Evolutionary conservation across 208 protist species (phyloP), one percentile per base, ranked within the genome.

Genomic region (Kentomonas sorsogonicus): DNA sequence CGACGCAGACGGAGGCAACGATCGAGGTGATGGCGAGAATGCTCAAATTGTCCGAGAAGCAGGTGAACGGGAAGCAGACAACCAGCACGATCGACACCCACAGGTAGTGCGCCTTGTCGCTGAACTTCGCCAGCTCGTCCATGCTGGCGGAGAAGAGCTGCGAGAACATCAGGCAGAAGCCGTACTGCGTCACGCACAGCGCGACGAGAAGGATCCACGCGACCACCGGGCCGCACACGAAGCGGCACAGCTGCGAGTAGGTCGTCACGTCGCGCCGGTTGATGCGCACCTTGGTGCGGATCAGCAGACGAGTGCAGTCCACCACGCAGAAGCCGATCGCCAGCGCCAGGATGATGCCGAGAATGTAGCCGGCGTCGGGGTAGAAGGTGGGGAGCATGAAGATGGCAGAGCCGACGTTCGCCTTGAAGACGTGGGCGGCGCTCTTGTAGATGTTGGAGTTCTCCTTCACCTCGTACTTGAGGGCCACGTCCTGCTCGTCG

Each of bases 341-440:
- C 4, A 79, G n/a, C 36, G 63, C 58, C 18, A 90, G 43, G 7
- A 90, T 62, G 9, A 65, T 36, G 6, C 64, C 62, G 25, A 84
- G 44, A 6, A 78, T 60, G 71, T 86, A 90, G 29, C 86, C 86
- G 22, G 80, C 45, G 44, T 93, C 77, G 26, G 72, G 53, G 72
- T 93, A 93, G 58, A 84, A 87, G 46, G 76, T 86, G 1, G 83
- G 77, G 3, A 93, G 71, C 34, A 89, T 56, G 63, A 90, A 93
- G 25, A 93, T 76, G 53, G 79, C 86, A 0, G 83, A 78, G 23
- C 86, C 86, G 31, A 93, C 86, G 69, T 93, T 93, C 18, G 79
- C 86, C 71, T 93, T 93, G 72, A 93, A 93, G 43, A 93, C 74
- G 54, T 93, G 86, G 53, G 91, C 88, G 26, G 78, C 78, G 27